Evolutionary conservation across 148 eudicot genomes (phyloP).

Genomic region (Camellia lanceoleosa): DNA sequence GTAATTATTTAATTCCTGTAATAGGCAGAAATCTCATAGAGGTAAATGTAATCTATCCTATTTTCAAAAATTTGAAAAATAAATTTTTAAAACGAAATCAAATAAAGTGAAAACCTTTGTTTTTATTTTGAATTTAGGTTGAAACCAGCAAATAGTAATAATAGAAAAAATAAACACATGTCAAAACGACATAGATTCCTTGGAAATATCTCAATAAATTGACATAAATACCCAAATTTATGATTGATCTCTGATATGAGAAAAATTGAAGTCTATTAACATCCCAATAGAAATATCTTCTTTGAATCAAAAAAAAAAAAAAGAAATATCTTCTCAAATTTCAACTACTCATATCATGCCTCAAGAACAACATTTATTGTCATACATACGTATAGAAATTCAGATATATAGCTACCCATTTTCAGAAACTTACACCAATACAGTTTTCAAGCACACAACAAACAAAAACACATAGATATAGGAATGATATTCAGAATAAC

Average conservation of each 20-base stretch:
- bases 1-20: too few relatives aligned
- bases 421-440: conserved; percentile 1
- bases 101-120: too few relatives aligned
- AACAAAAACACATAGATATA: neutral
- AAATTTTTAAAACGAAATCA: too few relatives aligned
- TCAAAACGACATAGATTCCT: neutral
- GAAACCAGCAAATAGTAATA: neutral
- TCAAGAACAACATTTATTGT: conserved; percentile 9
- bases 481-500: neutral
- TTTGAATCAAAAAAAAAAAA: too few relatives aligned
- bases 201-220: neutral
- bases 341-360: neutral
- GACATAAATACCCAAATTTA: neutral
- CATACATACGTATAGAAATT: neutral
- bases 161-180: too few relatives aligned
- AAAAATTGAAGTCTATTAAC: neutral
- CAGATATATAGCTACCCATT: neutral
- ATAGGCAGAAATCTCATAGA: too few relatives aligned
- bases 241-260: neutral
- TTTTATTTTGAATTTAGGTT: neutral
- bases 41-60: too few relatives aligned
- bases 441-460: neutral
- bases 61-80: too few relatives aligned
- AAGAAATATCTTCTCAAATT: conserved; percentile 2
- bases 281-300: conserved; percentile 2